phyloP scores from a whole-genome alignment of 495 filamentous ascomycete genomes.

The Rhypophila decipiens region DNA sequence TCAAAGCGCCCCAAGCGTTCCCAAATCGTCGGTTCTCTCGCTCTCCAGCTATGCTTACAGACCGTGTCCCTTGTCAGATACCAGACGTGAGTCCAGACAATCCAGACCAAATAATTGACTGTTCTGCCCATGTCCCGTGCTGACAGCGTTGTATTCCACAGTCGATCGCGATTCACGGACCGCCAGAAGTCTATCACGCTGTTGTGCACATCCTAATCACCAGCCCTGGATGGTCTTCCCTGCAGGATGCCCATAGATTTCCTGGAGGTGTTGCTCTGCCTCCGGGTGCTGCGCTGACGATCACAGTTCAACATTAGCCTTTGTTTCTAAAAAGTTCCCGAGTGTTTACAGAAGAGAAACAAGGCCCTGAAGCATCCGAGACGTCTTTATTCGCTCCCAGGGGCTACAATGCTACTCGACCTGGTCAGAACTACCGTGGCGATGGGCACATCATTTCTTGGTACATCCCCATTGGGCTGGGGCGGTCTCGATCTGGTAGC shows the following conservation, averaged over 20 bases:
- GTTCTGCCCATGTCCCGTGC: no score
- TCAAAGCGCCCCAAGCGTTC: constrained; percentile 19
- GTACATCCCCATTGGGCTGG: neutral
- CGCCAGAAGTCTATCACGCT: constrained; percentile 19
- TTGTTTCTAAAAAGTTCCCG: constrained; percentile 29
- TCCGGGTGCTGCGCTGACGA: constrained; percentile 1
- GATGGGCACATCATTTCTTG: no score
- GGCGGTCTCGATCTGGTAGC: neutral
- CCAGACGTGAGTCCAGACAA: constrained; percentile 26
- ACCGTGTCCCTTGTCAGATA: constrained; percentile 26
- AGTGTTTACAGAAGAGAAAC: constrained; percentile 25
- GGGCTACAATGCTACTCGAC: no score
- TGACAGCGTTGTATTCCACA: no score
- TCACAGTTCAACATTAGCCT: constrained; percentile 27
- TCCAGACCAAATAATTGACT: no score
- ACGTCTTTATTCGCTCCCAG: neutral
- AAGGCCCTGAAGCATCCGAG: constrained; percentile 11
- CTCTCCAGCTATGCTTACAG: constrained; percentile 6
- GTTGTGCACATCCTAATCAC: constrained; percentile 9
- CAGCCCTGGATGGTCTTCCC: constrained; percentile 7
- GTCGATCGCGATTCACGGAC: constrained; percentile 21
- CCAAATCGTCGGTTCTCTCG: no score
- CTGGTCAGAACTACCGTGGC: no score
- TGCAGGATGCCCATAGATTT: constrained; percentile 6
- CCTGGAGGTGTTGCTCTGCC: neutral